Base-by-base conservation (phyloP, 495 filamentous ascomycete species). In the Cercophora sp. region DNA sequence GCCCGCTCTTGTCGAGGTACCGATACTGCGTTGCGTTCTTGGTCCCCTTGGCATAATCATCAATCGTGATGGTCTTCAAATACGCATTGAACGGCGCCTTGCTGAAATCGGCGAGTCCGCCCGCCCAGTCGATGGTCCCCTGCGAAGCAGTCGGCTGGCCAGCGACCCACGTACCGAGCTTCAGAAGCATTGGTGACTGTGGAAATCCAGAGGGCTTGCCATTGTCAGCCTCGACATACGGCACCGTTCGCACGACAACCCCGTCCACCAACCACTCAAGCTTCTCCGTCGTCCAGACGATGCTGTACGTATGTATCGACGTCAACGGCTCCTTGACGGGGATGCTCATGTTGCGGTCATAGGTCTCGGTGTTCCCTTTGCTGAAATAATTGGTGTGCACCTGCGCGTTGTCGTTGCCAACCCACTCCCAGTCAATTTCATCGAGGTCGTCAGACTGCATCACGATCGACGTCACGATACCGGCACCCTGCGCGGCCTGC, bases 341-440 rank as follows among this genome's bases (percentile, higher is more conserved):
- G 27, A 31, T 24, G 22, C 8, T 5, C 1, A 1, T 9, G 8
- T 3, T 1, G 6, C 27, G 27, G 9, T 46, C 26, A 10, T 34
- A 91, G 22, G 82, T 79, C n/a, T 65, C 69, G 15, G 85, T 86
- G 58, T 91, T 85, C 25, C 91, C 92, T 77, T 96, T 93, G 66
- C 90, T 89, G 70, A 91, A 97, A 78, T 87, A 97, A 76, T 97
- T 96, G 70, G 81, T 85, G 72, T 96, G 87, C 6, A 89, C 89
- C 54, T 84, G 67, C 24, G 67, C 72, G 42, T 72, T 72, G 56
- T 84, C 77, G 37, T 75, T 74, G 27, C 85, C 85, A 40, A 89
- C 69, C 83, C 84, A 88, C 64, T 89, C 86, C 87, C 89, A 95
- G 67, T 96, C 92, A 56, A 97, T 89, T 73, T 97, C 92, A 68